Percentiles rank a stretch among this genome's conserved stretches.
Conservation (phyloP, 805 yeast genomes). For the Myxozyma sirexii region DNA sequence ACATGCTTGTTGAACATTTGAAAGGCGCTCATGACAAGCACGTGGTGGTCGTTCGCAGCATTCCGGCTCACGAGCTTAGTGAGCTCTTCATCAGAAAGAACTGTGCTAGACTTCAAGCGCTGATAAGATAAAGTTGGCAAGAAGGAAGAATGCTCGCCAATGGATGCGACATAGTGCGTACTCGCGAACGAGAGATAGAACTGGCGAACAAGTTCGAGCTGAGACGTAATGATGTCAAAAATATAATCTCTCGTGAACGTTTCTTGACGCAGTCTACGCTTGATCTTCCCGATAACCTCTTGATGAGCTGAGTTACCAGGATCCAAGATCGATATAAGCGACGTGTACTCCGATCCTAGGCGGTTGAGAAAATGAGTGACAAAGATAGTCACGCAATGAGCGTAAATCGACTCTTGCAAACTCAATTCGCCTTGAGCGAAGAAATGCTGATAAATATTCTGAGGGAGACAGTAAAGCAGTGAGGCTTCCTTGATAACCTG, state of each 20-base stretch:
- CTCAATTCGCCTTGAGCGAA: constrained; percentile 79
- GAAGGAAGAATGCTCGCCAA: constrained; percentile 43
- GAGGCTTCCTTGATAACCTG: constrained; percentile 95
- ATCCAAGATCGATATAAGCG: constrained; percentile 66
- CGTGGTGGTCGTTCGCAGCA: constrained; percentile 77
- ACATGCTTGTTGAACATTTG: constrained; percentile 82
- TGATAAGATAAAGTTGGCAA: constrained; percentile 77
- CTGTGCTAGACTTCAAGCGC: constrained; percentile 75
- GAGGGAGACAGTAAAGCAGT: constrained; percentile 85
- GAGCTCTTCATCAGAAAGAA: constrained; percentile 74
- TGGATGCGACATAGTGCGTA: constrained; percentile 73
- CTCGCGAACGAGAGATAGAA: constrained; percentile 91
- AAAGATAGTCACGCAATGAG: constrained; percentile 90
- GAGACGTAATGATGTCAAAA: constrained; percentile 69
- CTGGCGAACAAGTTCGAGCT: constrained; percentile 73
- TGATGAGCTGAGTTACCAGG: constrained; percentile 64
- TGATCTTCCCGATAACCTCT: constrained; percentile 77
- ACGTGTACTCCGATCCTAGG: constrained; percentile 84
- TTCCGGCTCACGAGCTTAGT: constrained; percentile 64
- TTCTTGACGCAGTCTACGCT: constrained; percentile 87
- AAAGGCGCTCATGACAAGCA: constrained; percentile 77
- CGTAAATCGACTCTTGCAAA: constrained; percentile 90
- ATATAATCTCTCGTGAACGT: constrained; percentile 88
- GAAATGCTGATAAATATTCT: constrained; percentile 72
- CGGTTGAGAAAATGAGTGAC: constrained; percentile 94